Evolutionary conservation across 108 stramenopile species (phyloP).

Genomic region (Aurantiochytrium sp.): DNA sequence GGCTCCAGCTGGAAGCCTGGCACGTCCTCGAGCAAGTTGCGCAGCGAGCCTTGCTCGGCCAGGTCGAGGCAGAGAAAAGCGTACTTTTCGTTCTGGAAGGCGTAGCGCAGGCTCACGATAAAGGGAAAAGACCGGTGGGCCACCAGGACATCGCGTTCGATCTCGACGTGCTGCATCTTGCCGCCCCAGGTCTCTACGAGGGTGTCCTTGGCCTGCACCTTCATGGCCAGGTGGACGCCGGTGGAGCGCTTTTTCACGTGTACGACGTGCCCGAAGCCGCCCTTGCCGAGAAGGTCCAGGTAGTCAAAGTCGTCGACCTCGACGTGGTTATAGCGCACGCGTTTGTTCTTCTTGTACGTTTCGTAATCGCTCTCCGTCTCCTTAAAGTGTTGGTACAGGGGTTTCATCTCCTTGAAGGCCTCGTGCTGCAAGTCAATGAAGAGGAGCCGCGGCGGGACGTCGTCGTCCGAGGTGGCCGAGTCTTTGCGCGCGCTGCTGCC

Average conservation of each 20-base stretch:
- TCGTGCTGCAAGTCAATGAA: constrained; percentile 39
- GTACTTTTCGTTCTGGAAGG: constrained; percentile 54
- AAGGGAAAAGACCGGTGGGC: constrained; percentile 53
- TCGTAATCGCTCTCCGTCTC: constrained; percentile 32
- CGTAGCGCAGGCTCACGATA: constrained; percentile 56
- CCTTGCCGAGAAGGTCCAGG: constrained; percentile 39
- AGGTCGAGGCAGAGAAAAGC: constrained; percentile 56
- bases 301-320: constrained; percentile 44
- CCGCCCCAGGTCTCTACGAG: constrained; percentile 44
- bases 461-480: neutral
- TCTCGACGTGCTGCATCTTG: constrained; percentile 47
- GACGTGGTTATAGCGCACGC: constrained; percentile 34
- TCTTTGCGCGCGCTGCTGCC: neutral
- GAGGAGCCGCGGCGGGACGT: constrained; percentile 30
- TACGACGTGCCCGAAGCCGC: constrained; percentile 49
- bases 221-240: constrained; percentile 60
- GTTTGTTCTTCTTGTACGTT: constrained; percentile 25
- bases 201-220: constrained; percentile 54
- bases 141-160: constrained; percentile 53
- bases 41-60: constrained; percentile 28
- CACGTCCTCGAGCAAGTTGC: constrained; percentile 2
- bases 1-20: constrained; percentile 36
- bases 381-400: constrained; percentile 44
- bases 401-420: constrained; percentile 45
- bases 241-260: constrained; percentile 54